phyloP scores from a whole-genome alignment of 1,284 basidiomycete genomes.

The Austroboletus niveus region DNA sequence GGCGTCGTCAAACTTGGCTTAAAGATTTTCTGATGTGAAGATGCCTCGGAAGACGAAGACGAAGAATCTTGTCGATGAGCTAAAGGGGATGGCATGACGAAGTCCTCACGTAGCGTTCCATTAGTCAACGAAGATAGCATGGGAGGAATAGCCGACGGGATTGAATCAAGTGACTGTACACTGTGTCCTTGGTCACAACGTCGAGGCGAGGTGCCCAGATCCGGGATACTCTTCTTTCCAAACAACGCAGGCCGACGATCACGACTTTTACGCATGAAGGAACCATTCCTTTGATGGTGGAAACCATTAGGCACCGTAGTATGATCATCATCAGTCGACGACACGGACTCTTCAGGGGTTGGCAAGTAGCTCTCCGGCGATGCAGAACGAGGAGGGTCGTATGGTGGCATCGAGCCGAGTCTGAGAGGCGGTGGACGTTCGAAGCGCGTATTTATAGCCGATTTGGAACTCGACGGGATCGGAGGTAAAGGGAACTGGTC shows the following conservation, averaged over 20 bases:
- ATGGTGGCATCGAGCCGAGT: constrained; percentile 45
- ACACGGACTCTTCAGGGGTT: constrained; percentile 54
- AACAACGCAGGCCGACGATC: constrained; percentile 42
- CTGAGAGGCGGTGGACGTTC: constrained; percentile 53
- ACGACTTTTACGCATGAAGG: constrained; percentile 45
- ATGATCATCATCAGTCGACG: constrained; percentile 38
- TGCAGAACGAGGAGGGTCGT: constrained; percentile 43
- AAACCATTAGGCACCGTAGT: constrained; percentile 26
- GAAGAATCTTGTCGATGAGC: constrained; percentile 47
- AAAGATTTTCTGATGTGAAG: constrained; percentile 22
- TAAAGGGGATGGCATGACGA: constrained; percentile 41
- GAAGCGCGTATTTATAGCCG: constrained; percentile 19
- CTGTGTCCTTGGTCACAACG: constrained; percentile 34
- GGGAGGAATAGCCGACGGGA: constrained; percentile 6
- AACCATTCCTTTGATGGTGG: constrained; percentile 59
- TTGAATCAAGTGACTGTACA: constrained; percentile 24
- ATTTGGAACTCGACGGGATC: constrained; percentile 34
- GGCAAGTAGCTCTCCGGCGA: constrained; percentile 60
- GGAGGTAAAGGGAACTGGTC: constrained; percentile 49
- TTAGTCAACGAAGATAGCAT: constrained; percentile 18
- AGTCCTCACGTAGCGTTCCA: constrained; percentile 35
- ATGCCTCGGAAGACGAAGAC: constrained; percentile 34
- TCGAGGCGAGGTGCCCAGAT: constrained; percentile 61
- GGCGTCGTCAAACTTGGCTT: constrained; percentile 38
- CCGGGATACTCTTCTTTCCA: constrained; percentile 85